phyloP scores from a whole-genome alignment of 306 rosid species.

The Malus asiatica region DNA sequence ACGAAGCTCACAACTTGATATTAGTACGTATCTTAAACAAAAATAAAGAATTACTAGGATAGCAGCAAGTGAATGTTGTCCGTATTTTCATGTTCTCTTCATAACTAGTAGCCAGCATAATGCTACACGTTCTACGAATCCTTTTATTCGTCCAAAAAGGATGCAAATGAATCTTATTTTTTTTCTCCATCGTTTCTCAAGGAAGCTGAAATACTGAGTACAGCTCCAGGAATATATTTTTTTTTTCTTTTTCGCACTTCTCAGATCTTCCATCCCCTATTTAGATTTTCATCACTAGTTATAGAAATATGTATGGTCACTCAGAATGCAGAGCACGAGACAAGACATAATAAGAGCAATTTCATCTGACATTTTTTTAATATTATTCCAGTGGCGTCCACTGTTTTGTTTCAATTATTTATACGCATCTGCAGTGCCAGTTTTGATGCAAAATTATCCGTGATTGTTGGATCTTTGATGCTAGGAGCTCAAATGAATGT shows the following conservation, averaged over 20 bases:
- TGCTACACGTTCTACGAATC: not conserved
- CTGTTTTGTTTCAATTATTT: not conserved
- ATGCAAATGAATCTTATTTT: too few species aligned
- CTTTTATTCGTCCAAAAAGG: not conserved
- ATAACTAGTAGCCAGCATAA: not conserved
- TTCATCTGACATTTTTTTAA: not conserved
- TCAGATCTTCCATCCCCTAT: too few species aligned
- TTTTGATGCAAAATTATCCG: not conserved
- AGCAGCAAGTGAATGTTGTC: not conserved
- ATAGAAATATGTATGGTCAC: too few species aligned
- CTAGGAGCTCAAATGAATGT: not conserved
- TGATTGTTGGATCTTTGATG: not conserved
- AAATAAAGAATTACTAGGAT: not conserved
- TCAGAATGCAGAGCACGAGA: too few species aligned
- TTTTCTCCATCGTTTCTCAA: too few species aligned
- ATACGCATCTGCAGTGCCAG: too few species aligned
- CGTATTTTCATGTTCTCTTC: not conserved
- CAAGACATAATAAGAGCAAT: not conserved
- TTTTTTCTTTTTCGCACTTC: too few species aligned
- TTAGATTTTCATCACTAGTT: too few species aligned
- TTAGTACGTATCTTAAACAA: not conserved
- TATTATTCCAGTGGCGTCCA: not conserved
- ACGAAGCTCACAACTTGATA: conserved; percentile 2
- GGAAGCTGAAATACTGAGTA: too few species aligned
- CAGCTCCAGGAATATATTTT: too few species aligned